phyloP scores from a whole-genome alignment of 2,329 filamentous ascomycete genomes.

The Pestalotiopsis sp. region DNA sequence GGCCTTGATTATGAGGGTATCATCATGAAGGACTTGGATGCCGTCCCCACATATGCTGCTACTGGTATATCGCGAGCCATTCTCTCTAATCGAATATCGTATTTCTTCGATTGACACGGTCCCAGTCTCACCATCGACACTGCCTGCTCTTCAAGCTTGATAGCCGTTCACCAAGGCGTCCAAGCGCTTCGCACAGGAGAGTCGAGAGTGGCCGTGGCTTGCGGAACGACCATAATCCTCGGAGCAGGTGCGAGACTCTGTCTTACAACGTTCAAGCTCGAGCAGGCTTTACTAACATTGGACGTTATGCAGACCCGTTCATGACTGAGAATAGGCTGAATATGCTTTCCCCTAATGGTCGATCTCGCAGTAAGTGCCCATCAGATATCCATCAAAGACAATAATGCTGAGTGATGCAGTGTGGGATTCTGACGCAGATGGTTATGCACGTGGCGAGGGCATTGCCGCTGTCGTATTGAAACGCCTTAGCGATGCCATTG shows the following conservation, averaged over 20 bases:
- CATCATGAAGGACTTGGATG: background rate
- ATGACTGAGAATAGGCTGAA: background rate
- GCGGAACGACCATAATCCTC: constrained; percentile 14
- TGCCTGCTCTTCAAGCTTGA: constrained; percentile 32
- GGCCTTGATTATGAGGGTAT: background rate
- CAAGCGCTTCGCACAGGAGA: constrained; percentile 26
- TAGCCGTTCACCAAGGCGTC: constrained; percentile 31
- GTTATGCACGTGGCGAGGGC: constrained; percentile 55
- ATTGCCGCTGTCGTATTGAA: constrained; percentile 48
- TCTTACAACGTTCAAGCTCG: background rate
- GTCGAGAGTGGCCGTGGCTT: constrained; percentile 11
- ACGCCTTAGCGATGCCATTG: constrained; percentile 43
- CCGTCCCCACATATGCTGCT: background rate
- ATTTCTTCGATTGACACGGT: constrained; percentile 10
- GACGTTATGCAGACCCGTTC: background rate
- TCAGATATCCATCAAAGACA: too few relatives aligned
- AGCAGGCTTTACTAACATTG: too few relatives aligned
- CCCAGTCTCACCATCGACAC: constrained; percentile 30
- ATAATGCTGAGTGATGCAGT: background rate
- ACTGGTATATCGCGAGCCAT: background rate
- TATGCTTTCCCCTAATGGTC: background rate
- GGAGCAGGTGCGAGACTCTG: background rate
- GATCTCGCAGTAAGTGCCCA: constrained; percentile 2
- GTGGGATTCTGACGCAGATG: constrained; percentile 45
- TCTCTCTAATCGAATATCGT: background rate